These are phyloP conservation scores for Melampsora americana DNA, from an alignment of 1,284 basidiomycete species.

Conservation along the genomic window DNA sequence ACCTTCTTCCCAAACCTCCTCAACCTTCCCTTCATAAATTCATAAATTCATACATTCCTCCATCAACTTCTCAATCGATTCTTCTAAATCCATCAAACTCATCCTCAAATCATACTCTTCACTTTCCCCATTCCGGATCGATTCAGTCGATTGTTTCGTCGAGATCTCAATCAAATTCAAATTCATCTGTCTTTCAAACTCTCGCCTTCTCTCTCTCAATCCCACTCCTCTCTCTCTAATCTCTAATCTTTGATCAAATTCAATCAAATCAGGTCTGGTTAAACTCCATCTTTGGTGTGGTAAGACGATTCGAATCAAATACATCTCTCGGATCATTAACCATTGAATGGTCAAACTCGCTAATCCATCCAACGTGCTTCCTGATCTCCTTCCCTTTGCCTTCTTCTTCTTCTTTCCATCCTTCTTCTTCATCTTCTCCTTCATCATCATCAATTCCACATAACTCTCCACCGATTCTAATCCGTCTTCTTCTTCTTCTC, in stretches of 20 bases:
- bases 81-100: constrained; percentile 29
- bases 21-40: too few species aligned
- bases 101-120: constrained; percentile 24
- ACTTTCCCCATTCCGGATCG: constrained; percentile 27
- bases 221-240: not conserved
- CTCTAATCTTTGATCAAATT: too few species aligned
- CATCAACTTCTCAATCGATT: constrained; percentile 23
- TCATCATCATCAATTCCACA: constrained; percentile 17
- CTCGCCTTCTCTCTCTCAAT: constrained; percentile 9
- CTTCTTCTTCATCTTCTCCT: not conserved
- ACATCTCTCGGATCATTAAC: constrained; percentile 25
- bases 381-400: not conserved
- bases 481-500: not conserved
- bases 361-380: constrained; percentile 26
- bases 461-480: constrained; percentile 11
- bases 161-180: constrained; percentile 21
- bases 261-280: too few species aligned
- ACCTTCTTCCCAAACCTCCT: too few species aligned
- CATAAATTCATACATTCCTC: too few species aligned
- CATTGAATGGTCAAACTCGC: constrained; percentile 38
- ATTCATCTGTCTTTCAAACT: constrained; percentile 4
- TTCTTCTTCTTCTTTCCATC: not conserved
- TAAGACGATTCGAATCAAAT: constrained; percentile 14
- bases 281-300: not conserved
- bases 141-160: constrained; percentile 31